phyloP scores from a whole-genome alignment of 2,329 filamentous ascomycete genomes.

The Volutella citrinella region DNA sequence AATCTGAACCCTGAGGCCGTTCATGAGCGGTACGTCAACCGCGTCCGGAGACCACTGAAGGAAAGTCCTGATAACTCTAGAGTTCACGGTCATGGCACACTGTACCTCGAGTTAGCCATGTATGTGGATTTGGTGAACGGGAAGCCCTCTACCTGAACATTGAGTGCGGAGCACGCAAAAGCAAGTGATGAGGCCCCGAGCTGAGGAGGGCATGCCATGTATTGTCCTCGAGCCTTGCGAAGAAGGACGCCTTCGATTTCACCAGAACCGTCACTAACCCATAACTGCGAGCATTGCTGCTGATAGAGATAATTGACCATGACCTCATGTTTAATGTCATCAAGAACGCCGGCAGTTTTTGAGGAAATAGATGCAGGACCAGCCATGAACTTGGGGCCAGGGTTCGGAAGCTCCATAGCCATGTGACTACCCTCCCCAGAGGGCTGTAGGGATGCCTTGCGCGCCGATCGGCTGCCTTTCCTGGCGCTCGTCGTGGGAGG shows the following conservation, averaged over 20 bases:
- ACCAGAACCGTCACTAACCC: conserved; percentile 68
- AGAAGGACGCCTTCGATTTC: conserved; percentile 71
- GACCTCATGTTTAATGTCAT: conserved; percentile 76
- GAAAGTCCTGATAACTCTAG: conserved; percentile 75
- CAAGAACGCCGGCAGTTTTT: conserved; percentile 48
- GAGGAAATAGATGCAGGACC: conserved; percentile 52
- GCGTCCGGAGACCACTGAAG: conserved; percentile 70
- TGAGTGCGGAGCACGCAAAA: conserved; percentile 63
- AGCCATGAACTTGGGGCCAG: conserved; percentile 46
- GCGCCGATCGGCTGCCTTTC: conserved; percentile 15
- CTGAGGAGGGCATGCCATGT: conserved; percentile 69
- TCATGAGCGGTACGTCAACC: conserved; percentile 71
- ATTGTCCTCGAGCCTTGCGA: conserved; percentile 64
- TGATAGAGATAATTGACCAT: conserved; percentile 84
- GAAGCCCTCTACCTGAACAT: conserved; percentile 66
- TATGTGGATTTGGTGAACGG: no score
- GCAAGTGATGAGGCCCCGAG: conserved; percentile 63
- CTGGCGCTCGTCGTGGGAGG: conserved; percentile 13
- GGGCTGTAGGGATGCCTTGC: no score
- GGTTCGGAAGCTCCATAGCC: no score
- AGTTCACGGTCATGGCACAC: conserved; percentile 80
- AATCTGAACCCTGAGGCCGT: conserved; percentile 75
- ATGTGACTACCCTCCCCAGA: no score
- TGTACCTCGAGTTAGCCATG: no score
- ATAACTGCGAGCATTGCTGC: conserved; percentile 71